These are phyloP conservation scores for Septoria linicola DNA, from an alignment of 2,329 filamentous ascomycete species.

Conservation along the genomic window DNA sequence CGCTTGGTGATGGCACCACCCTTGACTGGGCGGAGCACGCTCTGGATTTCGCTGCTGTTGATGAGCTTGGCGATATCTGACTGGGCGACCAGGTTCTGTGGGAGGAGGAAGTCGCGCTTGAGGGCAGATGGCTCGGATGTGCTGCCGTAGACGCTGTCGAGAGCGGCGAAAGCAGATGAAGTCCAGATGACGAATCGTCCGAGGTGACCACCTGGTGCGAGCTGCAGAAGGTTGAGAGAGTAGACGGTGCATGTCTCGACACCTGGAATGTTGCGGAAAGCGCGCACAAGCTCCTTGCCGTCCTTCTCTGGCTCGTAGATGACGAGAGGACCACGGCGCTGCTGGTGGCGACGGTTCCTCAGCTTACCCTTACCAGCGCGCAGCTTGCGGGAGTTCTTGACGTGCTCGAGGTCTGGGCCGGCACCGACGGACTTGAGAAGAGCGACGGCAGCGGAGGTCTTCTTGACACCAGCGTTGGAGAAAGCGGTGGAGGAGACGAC, in stretches of 20 bases:
- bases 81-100: slow-evolving; percentile 87
- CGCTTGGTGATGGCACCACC: slow-evolving; percentile 89
- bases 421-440: slow-evolving; percentile 92
- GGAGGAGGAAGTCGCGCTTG: slow-evolving; percentile 99
- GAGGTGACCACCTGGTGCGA: slow-evolving; percentile 97
- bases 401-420: slow-evolving; percentile 87
- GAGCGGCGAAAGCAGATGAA: slow-evolving; percentile 91
- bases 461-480: slow-evolving; percentile 72
- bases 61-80: slow-evolving; percentile 95
- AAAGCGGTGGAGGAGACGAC: slow-evolving; percentile 91
- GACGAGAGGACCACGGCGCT: slow-evolving; percentile 95
- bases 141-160: slow-evolving; percentile 95
- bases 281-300: slow-evolving; percentile 87
- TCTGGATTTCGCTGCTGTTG: slow-evolving; percentile 99
- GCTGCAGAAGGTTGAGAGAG: slow-evolving; percentile 96
- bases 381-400: slow-evolving; percentile 93
- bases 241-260: slow-evolving; percentile 95
- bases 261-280: slow-evolving; percentile 98
- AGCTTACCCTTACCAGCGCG: slow-evolving; percentile 99
- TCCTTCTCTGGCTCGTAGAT: slow-evolving; percentile 96
- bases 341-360: slow-evolving; percentile 90
- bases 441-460: slow-evolving; percentile 82
- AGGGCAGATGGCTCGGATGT: slow-evolving; percentile 84
- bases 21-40: slow-evolving; percentile 87
- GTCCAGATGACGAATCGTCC: slow-evolving; percentile 99